Evolutionary conservation across 352 stramenopile genomes (phyloP), one percentile per base, ranked within the genome.

Genomic region (Plasmopara muralis): DNA sequence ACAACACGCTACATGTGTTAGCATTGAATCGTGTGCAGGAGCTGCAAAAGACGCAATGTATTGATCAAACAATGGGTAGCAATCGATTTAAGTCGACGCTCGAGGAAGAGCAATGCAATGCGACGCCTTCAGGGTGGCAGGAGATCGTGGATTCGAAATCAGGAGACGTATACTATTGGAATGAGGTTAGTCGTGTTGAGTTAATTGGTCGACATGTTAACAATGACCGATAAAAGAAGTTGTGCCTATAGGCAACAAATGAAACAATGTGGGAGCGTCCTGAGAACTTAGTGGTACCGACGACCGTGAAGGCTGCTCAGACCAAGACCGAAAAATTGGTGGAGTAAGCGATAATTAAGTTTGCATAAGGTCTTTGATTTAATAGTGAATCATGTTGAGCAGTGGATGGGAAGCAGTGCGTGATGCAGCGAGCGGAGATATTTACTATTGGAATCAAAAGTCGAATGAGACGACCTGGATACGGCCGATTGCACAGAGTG

Each of bases 1-100:
- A 93, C 59, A 93, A 93, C 53, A 93, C 82, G 33, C 64, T 93
- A 28, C 71, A 89, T 37, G 74, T 56, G n/a, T 43, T 89, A 45
- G 75, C 72, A 5, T 41, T 70, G 34, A 62, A 68, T 0, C 66
- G 74, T 9, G 75, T 73, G 0, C 67, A 71, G 31, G 58, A 77
- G 41, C 54, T 85, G 29, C 65, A 78, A 39, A 63, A 69, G 35
- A 60, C 45, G 33, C 55, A 74, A 41, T 45, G 43, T 50, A 43
- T 53, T 5, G 50, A 56, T 31, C 38, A 61, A 43, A 45, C 47
- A 41, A 52, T 40, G 31, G 54, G 66, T 39, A 53, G 49, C 30
- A 62, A 54, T 28, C 44, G 57, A 13, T 25, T 56, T 5, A 54
- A 60, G 16, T 25, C 14, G n/a, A 35, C 12, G 12, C 39, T 48